Evolutionary conservation across 352 stramenopile species (phyloP), one percentile per base, ranked within the genome.

Genomic region (Phytopythium oedochilum): DNA sequence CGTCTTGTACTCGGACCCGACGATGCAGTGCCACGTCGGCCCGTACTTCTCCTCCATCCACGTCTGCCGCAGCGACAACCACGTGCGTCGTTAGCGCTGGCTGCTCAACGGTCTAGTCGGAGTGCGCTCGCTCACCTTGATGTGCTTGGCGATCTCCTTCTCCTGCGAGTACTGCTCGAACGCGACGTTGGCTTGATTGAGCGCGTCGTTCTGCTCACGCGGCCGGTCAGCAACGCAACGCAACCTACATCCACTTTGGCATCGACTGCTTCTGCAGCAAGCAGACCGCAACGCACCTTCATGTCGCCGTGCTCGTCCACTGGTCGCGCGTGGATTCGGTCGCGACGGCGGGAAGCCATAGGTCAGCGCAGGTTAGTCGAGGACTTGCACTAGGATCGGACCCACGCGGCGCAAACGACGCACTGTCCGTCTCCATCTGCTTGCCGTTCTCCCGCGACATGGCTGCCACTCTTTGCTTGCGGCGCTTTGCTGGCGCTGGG

Each of bases 221-320:
- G n/a, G n/a, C n/a, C n/a, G n/a, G n/a, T n/a, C n/a, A n/a, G n/a
- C n/a, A n/a, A n/a, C n/a, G n/a, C n/a, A n/a, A n/a, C n/a, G n/a
- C n/a, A n/a, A n/a, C n/a, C n/a, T n/a, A n/a, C n/a, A n/a, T n/a
- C n/a, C n/a, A n/a, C n/a, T n/a, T n/a, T n/a, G n/a, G n/a, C n/a
- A n/a, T 23, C 11, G 28, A 34, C n/a, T 35, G 11, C n/a, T n/a
- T n/a, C n/a, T n/a, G n/a, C n/a, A n/a, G n/a, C n/a, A n/a, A n/a
- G n/a, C n/a, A n/a, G 28, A 46, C 12, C 26, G 35, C 45, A 44
- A 6, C 36, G 25, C 22, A 83, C 75, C 71, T 92, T 92, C 78
- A 90, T 88, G 49, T 92, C 77, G 10, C 79, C 79, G 55, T 92
- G 82, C 54, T 92, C 82, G 63, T 92, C 82, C 82, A 92, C 82